Evolutionary conservation across 306 rosid species (phyloP).

Genomic region (Cicer cuneatum): DNA sequence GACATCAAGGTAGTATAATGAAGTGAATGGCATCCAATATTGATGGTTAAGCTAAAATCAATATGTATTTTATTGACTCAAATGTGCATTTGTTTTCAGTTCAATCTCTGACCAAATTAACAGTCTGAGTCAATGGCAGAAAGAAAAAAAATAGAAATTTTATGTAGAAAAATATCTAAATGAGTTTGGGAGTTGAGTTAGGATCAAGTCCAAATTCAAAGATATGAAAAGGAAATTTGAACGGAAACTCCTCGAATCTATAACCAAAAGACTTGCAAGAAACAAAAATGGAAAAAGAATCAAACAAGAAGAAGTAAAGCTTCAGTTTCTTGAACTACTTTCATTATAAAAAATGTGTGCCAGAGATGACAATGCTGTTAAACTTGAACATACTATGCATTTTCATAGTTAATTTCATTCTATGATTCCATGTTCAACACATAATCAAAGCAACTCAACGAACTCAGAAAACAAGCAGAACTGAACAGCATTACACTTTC

Average conservation of each 20-base stretch:
- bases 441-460: constrained; percentile 31
- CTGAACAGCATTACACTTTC: constrained; percentile 35
- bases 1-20: constrained; percentile 21
- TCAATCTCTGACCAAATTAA: neutral
- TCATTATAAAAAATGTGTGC: constrained; percentile 23
- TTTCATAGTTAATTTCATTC: constrained; percentile 22
- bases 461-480: constrained; percentile 33
- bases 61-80: constrained; percentile 5
- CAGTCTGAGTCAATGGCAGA: neutral
- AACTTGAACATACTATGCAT: neutral
- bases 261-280: neutral
- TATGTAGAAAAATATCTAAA: neutral
- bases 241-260: neutral
- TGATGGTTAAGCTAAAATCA: constrained; percentile 13
- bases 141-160: neutral
- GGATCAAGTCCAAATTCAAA: neutral
- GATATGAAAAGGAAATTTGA: neutral
- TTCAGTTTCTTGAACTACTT: constrained; percentile 12
- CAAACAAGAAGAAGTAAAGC: constrained; percentile 12
- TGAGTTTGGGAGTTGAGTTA: neutral
- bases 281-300: neutral
- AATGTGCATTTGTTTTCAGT: neutral
- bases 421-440: constrained; percentile 22
- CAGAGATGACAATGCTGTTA: constrained; percentile 35
- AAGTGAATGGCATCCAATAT: constrained; percentile 21